phyloP scores from a whole-genome alignment of 2,329 filamentous ascomycete species.

The Trematosphaeria pertusa region DNA sequence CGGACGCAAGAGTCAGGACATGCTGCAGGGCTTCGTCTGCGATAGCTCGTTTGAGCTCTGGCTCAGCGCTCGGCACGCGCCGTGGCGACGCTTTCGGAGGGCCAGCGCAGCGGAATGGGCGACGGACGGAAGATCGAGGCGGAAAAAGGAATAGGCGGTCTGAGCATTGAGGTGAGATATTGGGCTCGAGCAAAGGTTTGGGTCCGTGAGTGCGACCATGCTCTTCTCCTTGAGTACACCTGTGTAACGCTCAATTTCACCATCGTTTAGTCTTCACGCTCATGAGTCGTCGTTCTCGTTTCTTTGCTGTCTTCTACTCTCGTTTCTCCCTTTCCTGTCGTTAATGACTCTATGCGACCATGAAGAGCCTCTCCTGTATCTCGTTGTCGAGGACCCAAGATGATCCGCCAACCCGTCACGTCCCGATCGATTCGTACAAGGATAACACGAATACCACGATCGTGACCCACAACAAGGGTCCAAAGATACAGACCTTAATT shows the following conservation, averaged over 20 bases:
- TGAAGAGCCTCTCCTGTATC: conserved; percentile 11
- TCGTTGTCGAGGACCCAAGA: conserved; percentile 10
- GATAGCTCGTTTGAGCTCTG: background rate
- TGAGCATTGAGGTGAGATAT: conserved; percentile 5
- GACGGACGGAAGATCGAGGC: conserved; percentile 1
- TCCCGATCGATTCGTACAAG: conserved; percentile 1
- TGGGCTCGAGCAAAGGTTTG: background rate
- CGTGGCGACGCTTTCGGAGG: conserved; percentile 3
- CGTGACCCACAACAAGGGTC: conserved; percentile 6
- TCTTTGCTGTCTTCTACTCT: conserved; percentile 1
- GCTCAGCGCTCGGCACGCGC: conserved; percentile 9
- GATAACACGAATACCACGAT: background rate
- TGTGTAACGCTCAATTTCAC: conserved; percentile 10
- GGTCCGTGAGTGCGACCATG: conserved; percentile 8
- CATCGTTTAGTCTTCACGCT: background rate
- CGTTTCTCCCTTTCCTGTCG: background rate
- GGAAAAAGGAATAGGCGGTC: conserved; percentile 3
- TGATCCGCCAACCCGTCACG: conserved; percentile 2
- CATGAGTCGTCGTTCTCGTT: background rate
- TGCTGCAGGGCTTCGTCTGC: conserved; percentile 2
- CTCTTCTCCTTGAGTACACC: background rate
- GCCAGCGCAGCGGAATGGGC: background rate
- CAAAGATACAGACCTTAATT: conserved; percentile 38
- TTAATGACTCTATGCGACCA: conserved; percentile 4
- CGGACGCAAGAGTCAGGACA: conserved; percentile 6